phyloP scores from a whole-genome alignment of 2,329 filamentous ascomycete genomes.

The Xylariaceae sp. region DNA sequence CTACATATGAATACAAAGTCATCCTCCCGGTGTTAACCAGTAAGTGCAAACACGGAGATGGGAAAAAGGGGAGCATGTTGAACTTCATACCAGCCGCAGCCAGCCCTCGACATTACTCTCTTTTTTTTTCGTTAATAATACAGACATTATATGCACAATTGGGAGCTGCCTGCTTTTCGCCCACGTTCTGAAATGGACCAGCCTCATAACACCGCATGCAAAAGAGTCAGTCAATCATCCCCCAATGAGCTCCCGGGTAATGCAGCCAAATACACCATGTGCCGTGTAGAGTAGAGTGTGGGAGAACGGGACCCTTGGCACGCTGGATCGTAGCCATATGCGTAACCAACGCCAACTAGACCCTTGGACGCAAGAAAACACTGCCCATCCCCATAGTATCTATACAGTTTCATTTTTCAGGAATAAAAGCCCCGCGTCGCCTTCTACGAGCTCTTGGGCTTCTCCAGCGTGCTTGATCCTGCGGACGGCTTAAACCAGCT shows the following conservation, averaged over 20 bases:
- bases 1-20: too few species aligned
- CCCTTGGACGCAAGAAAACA: constrained; percentile 11
- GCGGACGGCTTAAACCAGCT: constrained; percentile 45
- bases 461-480: constrained; percentile 14
- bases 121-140: constrained; percentile 26
- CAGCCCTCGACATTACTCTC: constrained; percentile 13
- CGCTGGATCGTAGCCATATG: neutral
- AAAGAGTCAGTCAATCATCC: constrained; percentile 11
- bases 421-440: constrained; percentile 1
- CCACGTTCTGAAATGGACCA: constrained; percentile 5
- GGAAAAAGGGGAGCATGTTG: neutral
- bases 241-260: constrained; percentile 6
- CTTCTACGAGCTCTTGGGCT: constrained; percentile 21
- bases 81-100: neutral
- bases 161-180: constrained; percentile 7
- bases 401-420: constrained; percentile 7
- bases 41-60: too few species aligned
- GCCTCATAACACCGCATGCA: constrained; percentile 15
- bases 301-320: neutral
- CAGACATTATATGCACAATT: constrained; percentile 25
- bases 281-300: constrained; percentile 19
- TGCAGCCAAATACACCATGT: constrained; percentile 10
- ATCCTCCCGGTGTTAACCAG: too few species aligned
- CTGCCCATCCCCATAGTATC: neutral
- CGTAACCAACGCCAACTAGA: constrained; percentile 10